A percentile compares a stretch with the other conserved stretches of the same genome.
Conservation (phyloP, 2,329 filamentous ascomycete species). For the Cercospora sp. region DNA sequence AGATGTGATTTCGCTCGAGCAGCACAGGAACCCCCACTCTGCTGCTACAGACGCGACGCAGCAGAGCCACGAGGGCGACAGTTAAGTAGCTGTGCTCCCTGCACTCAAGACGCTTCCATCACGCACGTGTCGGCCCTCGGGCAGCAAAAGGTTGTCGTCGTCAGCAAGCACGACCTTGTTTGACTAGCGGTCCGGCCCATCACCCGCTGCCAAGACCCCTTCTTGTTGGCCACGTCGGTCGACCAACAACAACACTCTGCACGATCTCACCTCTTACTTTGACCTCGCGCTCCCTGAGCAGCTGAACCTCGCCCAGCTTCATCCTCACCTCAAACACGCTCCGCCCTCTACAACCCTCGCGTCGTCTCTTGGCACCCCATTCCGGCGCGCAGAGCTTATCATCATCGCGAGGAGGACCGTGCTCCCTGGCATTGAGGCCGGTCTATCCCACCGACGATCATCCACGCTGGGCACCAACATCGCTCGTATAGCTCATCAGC, state of each 20-base stretch:
- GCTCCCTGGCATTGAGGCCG: neutral
- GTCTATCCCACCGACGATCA: neutral
- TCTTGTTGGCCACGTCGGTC: neutral
- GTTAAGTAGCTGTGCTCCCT: neutral
- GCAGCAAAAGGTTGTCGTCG: neutral
- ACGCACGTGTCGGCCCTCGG: neutral
- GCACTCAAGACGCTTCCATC: neutral
- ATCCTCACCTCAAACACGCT: neutral
- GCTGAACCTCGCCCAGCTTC: neutral
- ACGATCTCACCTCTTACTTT: neutral
- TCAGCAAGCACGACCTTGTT: neutral
- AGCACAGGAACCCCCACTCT: neutral
- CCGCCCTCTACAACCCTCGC: neutral
- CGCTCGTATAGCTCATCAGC: neutral
- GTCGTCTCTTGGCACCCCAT: neutral
- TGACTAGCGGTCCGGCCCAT: neutral
- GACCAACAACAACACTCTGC: neutral
- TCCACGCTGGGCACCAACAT: neutral
- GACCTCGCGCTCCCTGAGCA: neutral
- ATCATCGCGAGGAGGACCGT: neutral
- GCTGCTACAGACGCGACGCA: neutral
- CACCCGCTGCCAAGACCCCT: neutral
- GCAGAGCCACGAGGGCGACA: neutral
- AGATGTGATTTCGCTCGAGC: neutral
- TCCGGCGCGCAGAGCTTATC: neutral